phyloP scores from a whole-genome alignment of 768 basidiomycete species.

The button mushroom (Agaricus bisporus) region DNA sequence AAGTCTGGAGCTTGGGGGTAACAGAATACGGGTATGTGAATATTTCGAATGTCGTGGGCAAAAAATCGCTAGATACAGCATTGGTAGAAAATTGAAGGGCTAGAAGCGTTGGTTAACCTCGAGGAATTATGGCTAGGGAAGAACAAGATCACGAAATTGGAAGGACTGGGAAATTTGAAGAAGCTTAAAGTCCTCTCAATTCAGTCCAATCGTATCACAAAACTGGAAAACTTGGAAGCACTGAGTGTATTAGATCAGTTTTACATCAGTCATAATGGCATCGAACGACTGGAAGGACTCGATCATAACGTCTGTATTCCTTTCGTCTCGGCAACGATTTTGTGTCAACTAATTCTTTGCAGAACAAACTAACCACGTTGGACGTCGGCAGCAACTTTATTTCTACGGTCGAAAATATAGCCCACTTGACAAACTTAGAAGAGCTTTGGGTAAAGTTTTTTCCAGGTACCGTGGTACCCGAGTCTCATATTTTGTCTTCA shows the following conservation, averaged over 20 bases:
- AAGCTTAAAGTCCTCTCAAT: slow-evolving; percentile 82
- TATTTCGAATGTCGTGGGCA: neutral
- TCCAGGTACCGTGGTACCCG: neutral
- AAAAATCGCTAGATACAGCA: slow-evolving; percentile 1
- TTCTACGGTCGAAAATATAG: slow-evolving; percentile 69
- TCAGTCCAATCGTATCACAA: slow-evolving; percentile 90
- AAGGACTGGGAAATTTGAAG: slow-evolving; percentile 66
- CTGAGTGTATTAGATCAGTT: slow-evolving; percentile 78
- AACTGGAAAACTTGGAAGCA: slow-evolving; percentile 73
- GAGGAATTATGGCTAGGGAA: slow-evolving; percentile 97
- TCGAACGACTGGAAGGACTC: slow-evolving; percentile 78
- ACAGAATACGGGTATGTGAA: slow-evolving; percentile 73
- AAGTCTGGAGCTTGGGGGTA: slow-evolving; percentile 91
- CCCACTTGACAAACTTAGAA: slow-evolving; percentile 71
- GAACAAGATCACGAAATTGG: slow-evolving; percentile 89
- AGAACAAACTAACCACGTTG: slow-evolving; percentile 73
- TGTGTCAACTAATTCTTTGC: neutral
- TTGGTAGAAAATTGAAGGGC: slow-evolving; percentile 75
- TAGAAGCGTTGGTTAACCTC: slow-evolving; percentile 74
- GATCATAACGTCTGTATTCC: slow-evolving; percentile 64
- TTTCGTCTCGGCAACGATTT: neutral
- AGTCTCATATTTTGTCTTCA: slow-evolving; percentile 22
- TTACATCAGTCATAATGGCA: slow-evolving; percentile 92
- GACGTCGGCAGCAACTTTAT: slow-evolving; percentile 89
- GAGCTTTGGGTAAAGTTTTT: slow-evolving; percentile 81